A percentile compares a stretch with the other conserved stretches of the same genome.
These are phyloP conservation scores for Cryphonectria japonica DNA, from an alignment of 2,329 filamentous ascomycete species.

Conservation along the genomic window DNA sequence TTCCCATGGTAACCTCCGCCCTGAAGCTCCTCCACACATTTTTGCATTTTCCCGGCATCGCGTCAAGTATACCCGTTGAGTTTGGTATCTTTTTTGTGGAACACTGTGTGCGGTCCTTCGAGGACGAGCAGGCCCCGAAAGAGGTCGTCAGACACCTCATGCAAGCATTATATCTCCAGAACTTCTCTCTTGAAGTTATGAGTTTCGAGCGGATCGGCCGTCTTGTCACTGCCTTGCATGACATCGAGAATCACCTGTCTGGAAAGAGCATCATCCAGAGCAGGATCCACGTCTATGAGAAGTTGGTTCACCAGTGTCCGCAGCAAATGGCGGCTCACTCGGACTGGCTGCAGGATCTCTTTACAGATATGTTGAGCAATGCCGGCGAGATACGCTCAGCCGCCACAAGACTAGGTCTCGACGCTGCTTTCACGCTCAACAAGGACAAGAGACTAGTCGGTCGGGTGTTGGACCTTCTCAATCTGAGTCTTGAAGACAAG, in stretches of 20 bases:
- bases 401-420: constrained; percentile 74
- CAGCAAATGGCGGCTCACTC: constrained; percentile 70
- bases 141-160: constrained; percentile 78
- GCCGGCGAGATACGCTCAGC: constrained; percentile 75
- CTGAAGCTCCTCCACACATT: constrained; percentile 78
- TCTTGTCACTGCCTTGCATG: constrained; percentile 71
- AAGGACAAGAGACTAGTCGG: constrained; percentile 70
- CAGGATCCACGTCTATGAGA: constrained; percentile 78
- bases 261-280: constrained; percentile 82
- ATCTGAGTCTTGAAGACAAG: constrained; percentile 59
- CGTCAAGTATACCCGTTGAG: constrained; percentile 72
- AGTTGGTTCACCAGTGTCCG: constrained; percentile 73
- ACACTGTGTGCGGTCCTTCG: constrained; percentile 73
- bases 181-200: constrained; percentile 76
- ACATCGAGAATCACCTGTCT: constrained; percentile 71
- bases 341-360: constrained; percentile 81
- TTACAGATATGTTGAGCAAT: constrained; percentile 79
- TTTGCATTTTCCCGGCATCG: constrained; percentile 73
- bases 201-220: constrained; percentile 70
- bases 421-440: constrained; percentile 71
- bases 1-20: constrained; percentile 75
- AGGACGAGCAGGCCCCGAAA: constrained; percentile 72
- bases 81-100: constrained; percentile 82
- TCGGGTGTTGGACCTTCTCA: constrained; percentile 67
- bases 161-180: constrained; percentile 79